Conservation (phyloP, 2,329 filamentous ascomycete species). For the Hawksworthiomyces lignivorus region DNA sequence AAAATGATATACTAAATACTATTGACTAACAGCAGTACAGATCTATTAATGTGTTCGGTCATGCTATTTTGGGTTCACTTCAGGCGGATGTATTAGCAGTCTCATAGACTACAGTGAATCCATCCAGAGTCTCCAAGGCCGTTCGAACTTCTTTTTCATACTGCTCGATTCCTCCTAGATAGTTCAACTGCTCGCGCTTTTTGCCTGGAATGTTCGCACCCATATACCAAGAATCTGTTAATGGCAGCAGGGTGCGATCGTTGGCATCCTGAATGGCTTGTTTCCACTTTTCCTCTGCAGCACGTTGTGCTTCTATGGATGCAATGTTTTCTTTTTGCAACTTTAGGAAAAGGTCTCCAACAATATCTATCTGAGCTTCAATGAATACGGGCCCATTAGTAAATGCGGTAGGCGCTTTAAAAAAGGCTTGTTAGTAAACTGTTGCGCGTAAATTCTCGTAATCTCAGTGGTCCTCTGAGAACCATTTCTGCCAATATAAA, state of each 20-base stretch:
- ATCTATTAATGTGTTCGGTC: too few species aligned
- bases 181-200: conserved; percentile 16
- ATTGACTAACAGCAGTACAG: too few species aligned
- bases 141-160: too few species aligned
- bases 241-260: conserved; percentile 14
- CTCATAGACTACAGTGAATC: too few species aligned
- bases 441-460: conserved; percentile 13
- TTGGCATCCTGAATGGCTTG: conserved; percentile 9
- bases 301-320: conserved; percentile 12
- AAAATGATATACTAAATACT: too few species aligned
- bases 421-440: conserved; percentile 6
- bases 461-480: too few species aligned
- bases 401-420: conserved; percentile 15
- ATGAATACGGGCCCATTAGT: conserved; percentile 14
- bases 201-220: conserved; percentile 20
- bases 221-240: conserved; percentile 17
- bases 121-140: too few species aligned
- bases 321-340: conserved; percentile 9
- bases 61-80: too few species aligned
- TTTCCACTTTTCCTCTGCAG: conserved; percentile 13
- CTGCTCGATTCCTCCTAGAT: conserved; percentile 12
- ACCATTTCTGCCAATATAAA: too few species aligned
- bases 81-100: too few species aligned
- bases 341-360: conserved; percentile 10
- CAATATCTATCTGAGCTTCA: conserved; percentile 15